Base-by-base conservation (phyloP, 306 rosid genomes). In the Begonia peltatifolia region DNA sequence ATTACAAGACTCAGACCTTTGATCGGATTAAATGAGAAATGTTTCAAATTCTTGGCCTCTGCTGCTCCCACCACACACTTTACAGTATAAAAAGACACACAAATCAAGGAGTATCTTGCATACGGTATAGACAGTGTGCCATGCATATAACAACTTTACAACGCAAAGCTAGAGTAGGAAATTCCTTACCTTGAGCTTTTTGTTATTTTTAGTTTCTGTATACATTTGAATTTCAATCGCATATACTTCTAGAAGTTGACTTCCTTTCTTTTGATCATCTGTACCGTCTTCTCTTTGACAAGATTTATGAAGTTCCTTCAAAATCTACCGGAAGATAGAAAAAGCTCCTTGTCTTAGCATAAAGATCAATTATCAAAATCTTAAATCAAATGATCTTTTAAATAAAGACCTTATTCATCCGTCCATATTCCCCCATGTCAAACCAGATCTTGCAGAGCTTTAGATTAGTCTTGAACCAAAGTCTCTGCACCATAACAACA, bases 181-280 rank as follows among this genome's bases (percentile, higher is more conserved):
- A 54, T 50, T 63, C 42, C 61, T 59, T 67, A 90, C 97, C 97
- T 90, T 90, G 50, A 90, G 95, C 72, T 85, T 85, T 73, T 90
- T 90, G 86, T 90, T 90, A 76, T 85, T 83, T 75, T 90, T 85
- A 47, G 95, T 90, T 73, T 90, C 95, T 1, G 97, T 90, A 74
- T 85, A 85, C 97, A 90, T 85, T 62, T 90, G 95, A 72, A 90
- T 90, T 66, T 90, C 95, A 46, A 90, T 82, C 11, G 97, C 95
- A 63, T 83, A 90, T 48, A 90, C 97, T 76, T 90, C 94, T 75
- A 80, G 65, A 65, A 90, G 97, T 66, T 90, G 94, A 54, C 87
- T 90, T 80, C 97, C 97, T 74, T 85, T 90, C 83, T 85, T 89
- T 60, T 90, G 97, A 72, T 90, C 97, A 78, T 90, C 97, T 12